These are phyloP conservation scores for Arctium minus DNA, from an alignment of 129 eudicot genomes.

Conservation along the genomic window DNA sequence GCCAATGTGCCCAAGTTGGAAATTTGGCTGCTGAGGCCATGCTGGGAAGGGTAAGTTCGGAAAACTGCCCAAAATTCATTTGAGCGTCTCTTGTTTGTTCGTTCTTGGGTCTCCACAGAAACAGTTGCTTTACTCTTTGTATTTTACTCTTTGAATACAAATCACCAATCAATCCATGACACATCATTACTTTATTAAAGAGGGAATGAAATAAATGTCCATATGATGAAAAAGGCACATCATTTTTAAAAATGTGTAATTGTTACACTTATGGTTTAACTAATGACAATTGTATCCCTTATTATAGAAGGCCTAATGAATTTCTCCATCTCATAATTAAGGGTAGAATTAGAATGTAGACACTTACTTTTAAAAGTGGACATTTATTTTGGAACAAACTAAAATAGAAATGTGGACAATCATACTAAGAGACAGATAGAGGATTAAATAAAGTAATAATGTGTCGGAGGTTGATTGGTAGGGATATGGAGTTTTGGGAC, in stretches of 20 bases:
- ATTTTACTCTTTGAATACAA: neutral
- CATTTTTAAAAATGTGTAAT: neutral
- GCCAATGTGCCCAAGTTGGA: slow-evolving; percentile 19
- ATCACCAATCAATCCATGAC: too few relatives aligned
- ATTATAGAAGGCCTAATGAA: neutral
- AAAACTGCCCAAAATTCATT: neutral
- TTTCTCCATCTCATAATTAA: neutral
- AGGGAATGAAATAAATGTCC: neutral
- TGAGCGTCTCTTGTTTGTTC: neutral
- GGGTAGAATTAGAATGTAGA: neutral
- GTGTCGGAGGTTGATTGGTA: neutral
- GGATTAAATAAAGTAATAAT: neutral
- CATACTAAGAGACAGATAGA: neutral
- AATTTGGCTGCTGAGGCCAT: slow-evolving; percentile 9
- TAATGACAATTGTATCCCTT: neutral
- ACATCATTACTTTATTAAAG: too few relatives aligned
- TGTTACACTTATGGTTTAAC: neutral
- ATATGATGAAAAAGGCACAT: neutral
- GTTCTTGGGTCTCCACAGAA: neutral
- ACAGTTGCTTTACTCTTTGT: neutral
- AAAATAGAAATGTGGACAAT: neutral
- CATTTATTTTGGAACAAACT: neutral
- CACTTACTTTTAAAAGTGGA: neutral
- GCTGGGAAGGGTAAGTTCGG: slow-evolving; percentile 18
- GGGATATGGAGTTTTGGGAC: neutral